Conservation (phyloP, 768 basidiomycete genomes). For the Boletus subcaerulescens region DNA sequence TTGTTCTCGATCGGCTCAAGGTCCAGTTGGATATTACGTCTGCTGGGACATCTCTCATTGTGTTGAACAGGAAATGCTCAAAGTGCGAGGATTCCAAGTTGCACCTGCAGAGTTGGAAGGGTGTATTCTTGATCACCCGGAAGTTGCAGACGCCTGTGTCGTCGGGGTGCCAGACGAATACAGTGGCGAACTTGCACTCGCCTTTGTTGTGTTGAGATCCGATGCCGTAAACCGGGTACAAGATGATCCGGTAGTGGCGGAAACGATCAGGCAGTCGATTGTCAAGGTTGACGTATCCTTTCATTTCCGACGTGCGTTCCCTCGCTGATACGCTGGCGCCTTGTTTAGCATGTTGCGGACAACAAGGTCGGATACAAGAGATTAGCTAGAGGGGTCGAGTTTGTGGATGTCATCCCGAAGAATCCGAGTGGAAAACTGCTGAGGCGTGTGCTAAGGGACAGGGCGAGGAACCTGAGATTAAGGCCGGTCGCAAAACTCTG, state of each 20-base stretch:
- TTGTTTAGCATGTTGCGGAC: constrained; percentile 54
- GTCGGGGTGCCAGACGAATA: constrained; percentile 71
- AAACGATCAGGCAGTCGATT: constrained; percentile 40
- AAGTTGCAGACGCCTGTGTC: constrained; percentile 61
- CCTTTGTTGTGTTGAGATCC: constrained; percentile 56
- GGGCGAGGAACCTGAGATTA: constrained; percentile 34
- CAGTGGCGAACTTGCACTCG: constrained; percentile 71
- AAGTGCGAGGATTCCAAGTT: constrained; percentile 57
- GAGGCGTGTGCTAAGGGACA: constrained; percentile 51
- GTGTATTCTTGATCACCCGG: constrained; percentile 56
- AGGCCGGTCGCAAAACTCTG: constrained; percentile 28
- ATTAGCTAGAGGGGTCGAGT: constrained; percentile 58
- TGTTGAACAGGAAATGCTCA: constrained; percentile 59
- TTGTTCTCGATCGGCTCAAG: constrained; percentile 73
- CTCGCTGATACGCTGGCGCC: neutral
- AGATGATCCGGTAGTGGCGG: constrained; percentile 31
- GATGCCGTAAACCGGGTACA: constrained; percentile 37
- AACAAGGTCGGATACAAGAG: constrained; percentile 59
- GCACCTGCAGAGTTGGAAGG: constrained; percentile 69
- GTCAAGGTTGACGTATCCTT: constrained; percentile 45
- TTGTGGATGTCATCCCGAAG: constrained; percentile 62
- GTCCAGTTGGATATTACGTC: constrained; percentile 29
- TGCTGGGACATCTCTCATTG: neutral
- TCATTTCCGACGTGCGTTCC: neutral
- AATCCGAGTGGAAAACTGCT: constrained; percentile 71